Base-by-base conservation (phyloP, 352 stramenopile species). In the Phytophthora europaea region DNA sequence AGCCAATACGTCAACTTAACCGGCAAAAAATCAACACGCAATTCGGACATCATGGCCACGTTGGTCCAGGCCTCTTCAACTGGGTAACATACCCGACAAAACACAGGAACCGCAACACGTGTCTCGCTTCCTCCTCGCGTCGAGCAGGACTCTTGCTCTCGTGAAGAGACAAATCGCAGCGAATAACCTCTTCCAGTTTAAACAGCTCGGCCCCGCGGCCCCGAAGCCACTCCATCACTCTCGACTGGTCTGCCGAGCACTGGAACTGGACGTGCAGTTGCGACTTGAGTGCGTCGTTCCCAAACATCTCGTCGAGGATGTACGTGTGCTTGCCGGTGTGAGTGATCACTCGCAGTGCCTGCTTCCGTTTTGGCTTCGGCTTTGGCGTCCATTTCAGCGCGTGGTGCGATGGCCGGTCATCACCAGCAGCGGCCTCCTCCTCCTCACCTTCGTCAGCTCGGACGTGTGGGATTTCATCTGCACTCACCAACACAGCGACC, bases 201-300 rank as follows among this genome's bases (percentile, higher is more conserved):
- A 89, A 82, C 0, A 55, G 28, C 13, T 80, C 61, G 0, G 8
- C 38, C 31, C 55, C 69, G 40, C 62, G 58, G 7, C 22, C 26
- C 16, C 83, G 84, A 1, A 92, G 61, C 84, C 84, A 94, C 38
- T 94, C 82, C 8, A 94, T 36, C 61, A 92, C 34, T 18, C 47
- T 78, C 1, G 75, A 65, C 52, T 94, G 84, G 15, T 82, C 61
- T 28, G 55, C 20, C 28, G 76, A 84, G 62, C 84, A 94, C 16
- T 75, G 74, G 34, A 92, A 92, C 58, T 80, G 78, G 12, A 88
- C 76, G 45, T 83, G 78, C 33, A 91, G 10, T 8, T 79, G 71
- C 18, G 81, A 78, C 7, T 54, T 51, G 18, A 73, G 72, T 16
- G 57, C 61, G 8, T 57, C 45, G 26, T 77, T 83, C 3, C 79